These are phyloP conservation scores for Pleurotus giganteus DNA, from an alignment of 768 basidiomycete genomes.

Conservation along the genomic window DNA sequence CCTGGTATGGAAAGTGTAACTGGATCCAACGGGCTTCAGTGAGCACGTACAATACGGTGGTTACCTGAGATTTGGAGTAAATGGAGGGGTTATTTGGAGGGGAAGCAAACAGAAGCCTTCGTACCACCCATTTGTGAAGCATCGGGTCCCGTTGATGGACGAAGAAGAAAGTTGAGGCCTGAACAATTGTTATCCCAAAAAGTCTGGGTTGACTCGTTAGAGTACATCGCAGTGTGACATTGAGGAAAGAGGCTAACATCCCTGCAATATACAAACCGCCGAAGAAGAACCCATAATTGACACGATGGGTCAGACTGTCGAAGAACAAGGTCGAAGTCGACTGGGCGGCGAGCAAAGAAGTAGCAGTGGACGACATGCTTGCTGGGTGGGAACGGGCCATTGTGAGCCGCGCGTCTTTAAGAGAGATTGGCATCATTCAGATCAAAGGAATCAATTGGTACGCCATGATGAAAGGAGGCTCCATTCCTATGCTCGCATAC, in stretches of 20 bases:
- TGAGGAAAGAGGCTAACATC: not conserved
- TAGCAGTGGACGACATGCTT: not conserved
- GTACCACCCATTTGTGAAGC: conserved; percentile 2
- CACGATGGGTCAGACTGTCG: not conserved
- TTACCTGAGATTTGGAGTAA: not conserved
- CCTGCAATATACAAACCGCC: conserved; percentile 1
- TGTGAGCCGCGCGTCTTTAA: too few relatives aligned
- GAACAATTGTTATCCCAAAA: conserved; percentile 3
- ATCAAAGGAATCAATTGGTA: too few relatives aligned
- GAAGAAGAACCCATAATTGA: not conserved
- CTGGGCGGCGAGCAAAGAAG: too few relatives aligned
- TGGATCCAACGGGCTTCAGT: not conserved
- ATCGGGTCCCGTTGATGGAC: conserved; percentile 4
- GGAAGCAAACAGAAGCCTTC: not conserved
- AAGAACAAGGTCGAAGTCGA: not conserved
- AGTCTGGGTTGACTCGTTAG: not conserved
- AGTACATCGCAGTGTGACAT: not conserved
- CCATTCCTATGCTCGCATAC: too few relatives aligned
- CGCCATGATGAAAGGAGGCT: too few relatives aligned
- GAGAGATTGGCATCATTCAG: too few relatives aligned
- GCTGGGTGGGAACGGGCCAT: not conserved
- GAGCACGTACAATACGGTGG: not conserved
- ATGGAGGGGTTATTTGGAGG: not conserved
- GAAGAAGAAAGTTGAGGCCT: conserved; percentile 4
- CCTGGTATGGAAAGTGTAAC: not conserved